A percentile compares a stretch with the other conserved stretches of the same genome.
These are phyloP conservation scores for Kwoniella sp. DNA, from an alignment of 768 basidiomycete genomes.

Conservation along the genomic window DNA sequence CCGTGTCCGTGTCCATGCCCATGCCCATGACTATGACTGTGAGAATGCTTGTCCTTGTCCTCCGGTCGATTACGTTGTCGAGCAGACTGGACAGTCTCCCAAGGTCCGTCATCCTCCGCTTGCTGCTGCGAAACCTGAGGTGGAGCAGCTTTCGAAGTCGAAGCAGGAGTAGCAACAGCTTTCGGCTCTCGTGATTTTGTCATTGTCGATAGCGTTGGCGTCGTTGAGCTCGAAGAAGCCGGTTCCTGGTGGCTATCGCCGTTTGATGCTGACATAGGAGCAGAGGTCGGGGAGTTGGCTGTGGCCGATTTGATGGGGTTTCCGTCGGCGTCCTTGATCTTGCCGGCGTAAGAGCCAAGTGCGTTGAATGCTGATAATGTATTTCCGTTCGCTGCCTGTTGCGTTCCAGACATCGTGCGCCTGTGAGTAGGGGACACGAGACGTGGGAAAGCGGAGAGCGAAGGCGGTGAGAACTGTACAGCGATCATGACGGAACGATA, in stretches of 20 bases:
- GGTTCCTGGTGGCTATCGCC: neutral
- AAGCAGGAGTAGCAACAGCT: conserved; percentile 12
- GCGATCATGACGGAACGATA: conserved; percentile 28
- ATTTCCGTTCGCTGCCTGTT: conserved; percentile 8
- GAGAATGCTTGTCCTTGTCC: conserved; percentile 24
- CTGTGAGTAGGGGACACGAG: conserved; percentile 11
- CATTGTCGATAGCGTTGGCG: too few relatives aligned
- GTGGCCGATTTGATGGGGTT: conserved; percentile 4
- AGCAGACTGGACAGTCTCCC: conserved; percentile 45
- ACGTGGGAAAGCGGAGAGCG: conserved; percentile 15
- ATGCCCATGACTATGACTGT: neutral
- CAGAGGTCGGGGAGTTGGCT: conserved; percentile 1
- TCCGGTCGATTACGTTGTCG: conserved; percentile 17
- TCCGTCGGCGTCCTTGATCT: conserved; percentile 36
- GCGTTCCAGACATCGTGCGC: conserved; percentile 16
- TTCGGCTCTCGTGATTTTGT: conserved; percentile 4
- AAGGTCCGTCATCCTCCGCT: conserved; percentile 37
- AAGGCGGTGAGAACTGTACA: conserved; percentile 26
- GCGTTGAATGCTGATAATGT: conserved; percentile 45
- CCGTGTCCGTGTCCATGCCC: conserved; percentile 10
- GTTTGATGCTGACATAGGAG: neutral
- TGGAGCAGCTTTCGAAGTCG: conserved; percentile 3
- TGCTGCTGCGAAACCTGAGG: neutral
- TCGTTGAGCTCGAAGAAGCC: conserved; percentile 9
- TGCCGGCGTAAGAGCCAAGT: conserved; percentile 49